Conservation (phyloP, 768 basidiomycete species). For the Myochromella boudieri region DNA sequence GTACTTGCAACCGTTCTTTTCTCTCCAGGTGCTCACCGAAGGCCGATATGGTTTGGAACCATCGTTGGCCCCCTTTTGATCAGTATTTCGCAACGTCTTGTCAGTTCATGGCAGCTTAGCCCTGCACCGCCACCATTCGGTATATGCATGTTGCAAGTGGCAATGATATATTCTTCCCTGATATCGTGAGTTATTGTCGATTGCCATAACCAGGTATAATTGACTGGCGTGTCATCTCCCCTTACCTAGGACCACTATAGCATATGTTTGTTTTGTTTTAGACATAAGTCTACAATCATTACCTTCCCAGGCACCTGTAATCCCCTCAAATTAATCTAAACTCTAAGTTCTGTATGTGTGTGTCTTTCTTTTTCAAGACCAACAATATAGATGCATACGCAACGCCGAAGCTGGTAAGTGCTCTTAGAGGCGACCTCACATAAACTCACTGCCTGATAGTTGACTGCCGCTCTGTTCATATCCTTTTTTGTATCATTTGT, state of each 20-base stretch:
- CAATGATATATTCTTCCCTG: neutral
- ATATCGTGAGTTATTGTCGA: neutral
- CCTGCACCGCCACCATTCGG: neutral
- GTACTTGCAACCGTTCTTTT: neutral
- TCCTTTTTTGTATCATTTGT: neutral
- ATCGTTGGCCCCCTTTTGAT: neutral
- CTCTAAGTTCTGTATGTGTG: neutral
- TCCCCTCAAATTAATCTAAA: neutral
- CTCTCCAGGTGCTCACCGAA: neutral
- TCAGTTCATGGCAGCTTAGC: neutral
- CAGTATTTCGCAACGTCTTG: neutral
- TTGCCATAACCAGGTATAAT: neutral
- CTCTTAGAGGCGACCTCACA: too few species aligned
- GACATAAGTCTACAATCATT: too few species aligned
- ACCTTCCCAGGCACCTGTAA: neutral
- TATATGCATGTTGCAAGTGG: neutral
- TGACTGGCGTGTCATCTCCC: too few species aligned
- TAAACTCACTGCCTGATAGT: neutral
- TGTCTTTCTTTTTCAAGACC: neutral
- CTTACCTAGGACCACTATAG: neutral
- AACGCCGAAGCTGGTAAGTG: neutral
- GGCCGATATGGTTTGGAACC: neutral
- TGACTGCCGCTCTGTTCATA: neutral
- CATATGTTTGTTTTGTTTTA: neutral
- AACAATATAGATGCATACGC: neutral